phyloP scores from a whole-genome alignment of 2,329 filamentous ascomycete genomes.

The Bertia moriformis region DNA sequence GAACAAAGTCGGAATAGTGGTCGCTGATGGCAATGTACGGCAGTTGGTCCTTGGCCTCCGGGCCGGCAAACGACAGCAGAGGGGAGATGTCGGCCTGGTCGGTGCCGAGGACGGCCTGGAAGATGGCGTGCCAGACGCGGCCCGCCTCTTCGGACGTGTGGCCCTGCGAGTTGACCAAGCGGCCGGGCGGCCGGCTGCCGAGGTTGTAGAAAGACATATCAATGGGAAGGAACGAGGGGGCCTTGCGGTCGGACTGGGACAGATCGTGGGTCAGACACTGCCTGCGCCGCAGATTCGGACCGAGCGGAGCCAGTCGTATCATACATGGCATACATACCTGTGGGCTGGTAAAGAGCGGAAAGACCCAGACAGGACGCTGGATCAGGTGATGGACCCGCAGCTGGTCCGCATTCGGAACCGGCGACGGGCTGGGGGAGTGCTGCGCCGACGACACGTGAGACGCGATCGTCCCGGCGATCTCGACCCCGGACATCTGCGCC shows the following conservation, averaged over 20 bases:
- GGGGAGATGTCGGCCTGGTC: slow-evolving; percentile 36
- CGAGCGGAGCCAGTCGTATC: slow-evolving; percentile 3
- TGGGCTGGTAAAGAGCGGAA: slow-evolving; percentile 42
- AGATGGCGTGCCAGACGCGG: slow-evolving; percentile 33
- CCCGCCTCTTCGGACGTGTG: slow-evolving; percentile 46
- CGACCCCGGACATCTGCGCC: slow-evolving; percentile 70
- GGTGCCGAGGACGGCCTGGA: slow-evolving; percentile 29
- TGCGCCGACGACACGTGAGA: slow-evolving; percentile 52
- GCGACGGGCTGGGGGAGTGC: slow-evolving; percentile 30
- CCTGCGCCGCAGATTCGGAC: not conserved
- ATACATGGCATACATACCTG: slow-evolving; percentile 27
- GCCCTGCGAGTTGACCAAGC: slow-evolving; percentile 50
- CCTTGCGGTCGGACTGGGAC: slow-evolving; percentile 25
- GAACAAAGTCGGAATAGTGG: slow-evolving; percentile 60
- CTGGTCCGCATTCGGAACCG: slow-evolving; percentile 25
- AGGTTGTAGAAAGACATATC: slow-evolving; percentile 63
- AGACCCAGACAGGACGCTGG: slow-evolving; percentile 57
- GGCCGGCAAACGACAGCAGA: slow-evolving; percentile 20
- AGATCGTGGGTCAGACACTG: too few species aligned
- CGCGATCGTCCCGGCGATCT: slow-evolving; percentile 61
- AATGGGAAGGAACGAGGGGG: slow-evolving; percentile 53
- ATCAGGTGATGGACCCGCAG: slow-evolving; percentile 55
- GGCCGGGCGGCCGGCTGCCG: slow-evolving; percentile 38
- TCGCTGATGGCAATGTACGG: slow-evolving; percentile 58
- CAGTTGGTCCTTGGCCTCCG: slow-evolving; percentile 28